Evolutionary conservation across 257 asterid species (phyloP), one percentile per base, ranked within the genome.

Genomic region (Gentiana dahurica): DNA sequence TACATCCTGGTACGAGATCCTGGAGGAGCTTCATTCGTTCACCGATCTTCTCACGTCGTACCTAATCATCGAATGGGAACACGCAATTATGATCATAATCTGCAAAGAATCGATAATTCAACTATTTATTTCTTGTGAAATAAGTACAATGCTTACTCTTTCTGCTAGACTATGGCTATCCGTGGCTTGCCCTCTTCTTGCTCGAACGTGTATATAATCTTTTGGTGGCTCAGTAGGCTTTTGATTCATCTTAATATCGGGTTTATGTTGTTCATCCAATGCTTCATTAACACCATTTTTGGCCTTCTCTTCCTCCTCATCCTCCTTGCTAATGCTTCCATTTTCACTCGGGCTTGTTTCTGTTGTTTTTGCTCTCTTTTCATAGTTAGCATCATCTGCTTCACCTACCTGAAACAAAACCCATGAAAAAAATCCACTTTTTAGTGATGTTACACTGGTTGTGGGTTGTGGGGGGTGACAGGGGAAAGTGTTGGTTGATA

Each of bases 1-100:
- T 91, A 76, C 97, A 91, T 53, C 94, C 95, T 6, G 98, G 98
- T 56, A 87, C 98, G 55, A 91, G 94, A 81, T 87, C 98, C 77
- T 91, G 97, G 45, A 91, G 85, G 57, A 91, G 95, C 59, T 91
- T 87, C 98, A 91, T 91, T 59, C 98, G 67, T 68, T 91, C 98
- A 41, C 98, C 77, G 49, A 91, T 91, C 81, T 91, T 91, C 82
- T 91, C 98, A 33, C 98, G 79, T 46, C 97, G 62, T 6, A 91
- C 95, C 97, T 91, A 57, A 67, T 62, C 61, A 69, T 59, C 47
- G 43, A 13, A 5, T 24, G n/a, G 12, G 15, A 48, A 5, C 37
- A 35, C 46, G 15, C 36, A 44, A 38, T 53, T 13, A 5, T 5
- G 33, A 53, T 34, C 33, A 58, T 47, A 49, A 47, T 2, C 49